phyloP scores from a whole-genome alignment of 805 yeast species.

The Priceomyces melissophilus region DNA sequence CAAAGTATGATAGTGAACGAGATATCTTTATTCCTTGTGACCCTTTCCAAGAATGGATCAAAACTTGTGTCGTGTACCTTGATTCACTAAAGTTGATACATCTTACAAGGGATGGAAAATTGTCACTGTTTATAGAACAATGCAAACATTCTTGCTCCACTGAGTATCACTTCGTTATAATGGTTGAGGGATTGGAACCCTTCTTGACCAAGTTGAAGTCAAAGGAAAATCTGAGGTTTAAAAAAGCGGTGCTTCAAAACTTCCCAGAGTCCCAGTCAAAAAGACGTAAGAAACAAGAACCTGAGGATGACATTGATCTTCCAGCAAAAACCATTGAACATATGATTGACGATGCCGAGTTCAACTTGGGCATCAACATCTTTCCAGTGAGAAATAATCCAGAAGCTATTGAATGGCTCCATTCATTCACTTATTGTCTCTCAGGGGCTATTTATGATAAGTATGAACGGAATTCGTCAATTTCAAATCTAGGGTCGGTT shows the following conservation, averaged over 20 bases:
- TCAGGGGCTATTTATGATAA: slow-evolving; percentile 53
- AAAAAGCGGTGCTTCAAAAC: slow-evolving; percentile 27
- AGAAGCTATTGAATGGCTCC: slow-evolving; percentile 52
- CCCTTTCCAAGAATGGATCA: slow-evolving; percentile 41
- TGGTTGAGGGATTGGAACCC: slow-evolving; percentile 49
- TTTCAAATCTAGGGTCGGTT: slow-evolving; percentile 53
- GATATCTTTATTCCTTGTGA: slow-evolving; percentile 57
- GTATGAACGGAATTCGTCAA: slow-evolving; percentile 48
- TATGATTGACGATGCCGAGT: slow-evolving; percentile 43
- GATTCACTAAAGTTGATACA: slow-evolving; percentile 43
- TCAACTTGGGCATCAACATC: slow-evolving; percentile 45
- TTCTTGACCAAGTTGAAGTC: slow-evolving; percentile 42
- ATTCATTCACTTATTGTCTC: slow-evolving; percentile 55
- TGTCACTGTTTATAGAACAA: slow-evolving; percentile 6
- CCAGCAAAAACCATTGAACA: slow-evolving; percentile 36
- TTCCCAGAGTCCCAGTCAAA: slow-evolving; percentile 6
- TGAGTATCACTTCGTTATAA: slow-evolving; percentile 24
- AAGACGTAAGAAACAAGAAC: slow-evolving; percentile 5
- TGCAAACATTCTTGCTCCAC: slow-evolving; percentile 11
- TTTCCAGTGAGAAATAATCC: slow-evolving; percentile 46
- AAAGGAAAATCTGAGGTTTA: slow-evolving; percentile 44
- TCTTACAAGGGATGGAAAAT: slow-evolving; percentile 10
- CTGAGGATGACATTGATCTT: slow-evolving; percentile 7
- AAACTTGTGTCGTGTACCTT: slow-evolving; percentile 41
- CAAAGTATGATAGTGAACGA: slow-evolving; percentile 44